These are phyloP conservation scores for Serendipita sp. DNA, from an alignment of 768 basidiomycete species.

Conservation along the genomic window DNA sequence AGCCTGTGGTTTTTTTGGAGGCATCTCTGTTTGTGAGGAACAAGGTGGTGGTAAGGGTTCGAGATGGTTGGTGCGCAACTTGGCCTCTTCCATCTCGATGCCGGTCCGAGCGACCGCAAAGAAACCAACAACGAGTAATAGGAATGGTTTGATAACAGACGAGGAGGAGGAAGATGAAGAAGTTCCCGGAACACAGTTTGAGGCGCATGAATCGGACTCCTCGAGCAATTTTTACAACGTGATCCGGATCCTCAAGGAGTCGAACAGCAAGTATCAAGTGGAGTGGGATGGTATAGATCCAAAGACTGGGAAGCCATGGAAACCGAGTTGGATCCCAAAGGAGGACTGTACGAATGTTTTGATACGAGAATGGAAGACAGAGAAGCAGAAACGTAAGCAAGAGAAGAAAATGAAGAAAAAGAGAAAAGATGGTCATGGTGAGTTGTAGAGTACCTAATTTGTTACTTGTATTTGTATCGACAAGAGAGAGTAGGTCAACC, in stretches of 20 bases:
- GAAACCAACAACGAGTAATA: neutral
- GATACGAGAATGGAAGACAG: constrained; percentile 18
- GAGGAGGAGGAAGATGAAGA: neutral
- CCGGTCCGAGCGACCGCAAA: neutral
- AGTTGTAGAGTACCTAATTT: neutral
- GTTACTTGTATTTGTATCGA: neutral
- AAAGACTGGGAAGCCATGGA: constrained; percentile 14
- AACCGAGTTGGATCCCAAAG: constrained; percentile 18
- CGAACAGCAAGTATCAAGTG: constrained; percentile 14
- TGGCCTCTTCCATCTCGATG: neutral
- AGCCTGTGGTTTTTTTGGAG: neutral
- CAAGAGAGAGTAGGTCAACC: neutral
- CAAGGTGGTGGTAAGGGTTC: neutral
- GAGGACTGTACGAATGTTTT: constrained; percentile 15
- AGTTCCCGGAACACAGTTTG: neutral
- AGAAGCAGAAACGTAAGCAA: constrained; percentile 10
- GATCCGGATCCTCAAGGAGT: constrained; percentile 10
- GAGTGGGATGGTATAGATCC: constrained; percentile 18
- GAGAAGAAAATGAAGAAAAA: neutral
- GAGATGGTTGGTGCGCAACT: neutral
- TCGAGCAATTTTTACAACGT: neutral
- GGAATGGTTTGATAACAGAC: neutral
- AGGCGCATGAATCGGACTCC: neutral
- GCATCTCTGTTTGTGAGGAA: neutral
- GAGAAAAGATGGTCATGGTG: neutral